Evolutionary conservation across 169 alveolate species (phyloP), one percentile per base, ranked within the genome.

Genomic region (Toxoplasma gondii): DNA sequence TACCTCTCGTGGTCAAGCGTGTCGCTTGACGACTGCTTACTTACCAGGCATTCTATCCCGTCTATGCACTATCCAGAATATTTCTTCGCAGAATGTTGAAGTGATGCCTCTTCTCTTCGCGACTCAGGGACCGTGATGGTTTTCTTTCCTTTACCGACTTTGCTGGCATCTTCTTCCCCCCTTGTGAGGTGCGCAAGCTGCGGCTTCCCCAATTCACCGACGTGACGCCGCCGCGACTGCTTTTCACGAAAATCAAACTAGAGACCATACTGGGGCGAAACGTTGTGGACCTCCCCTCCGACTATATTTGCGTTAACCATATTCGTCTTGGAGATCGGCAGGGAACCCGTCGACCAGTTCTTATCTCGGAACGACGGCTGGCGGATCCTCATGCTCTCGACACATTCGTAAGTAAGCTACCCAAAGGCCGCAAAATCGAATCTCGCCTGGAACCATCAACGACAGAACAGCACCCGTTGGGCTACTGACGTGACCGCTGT

Each of bases 101-200:
- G 24, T n/a, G 29, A 22, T 78, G 87, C 29, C 5, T n/a, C 12
- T 82, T 44, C 41, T 22, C 90, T 24, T 29, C 34, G 41, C 90
- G 58, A 0, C 67, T 17, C 90, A 82, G 90, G 67, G 90, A 82
- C 67, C 90, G 67, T 49, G 90, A 82, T 36, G 90, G 90, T 12
- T 82, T 82, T 36, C 90, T 82, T n/a, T 82, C 90, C 41, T 44
- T 82, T 41, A 64, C 67, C 41, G 90, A 82, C 67, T 82, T 82
- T 24, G 67, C 67, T 41, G 90, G 90, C n/a, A 82, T 82, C 41
- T 82, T 82, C 38, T 82, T 82, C 67, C 19, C 38, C 34, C 70
- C 58, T 4, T n/a, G 41, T 36, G 69, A 82, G 67, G 17, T 41
- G 90, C 90, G 90, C 70, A 41, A 7, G 16, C 31, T 82, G 38